phyloP scores from a whole-genome alignment of 352 stramenopile genomes.

The Globisporangium radiosum region DNA sequence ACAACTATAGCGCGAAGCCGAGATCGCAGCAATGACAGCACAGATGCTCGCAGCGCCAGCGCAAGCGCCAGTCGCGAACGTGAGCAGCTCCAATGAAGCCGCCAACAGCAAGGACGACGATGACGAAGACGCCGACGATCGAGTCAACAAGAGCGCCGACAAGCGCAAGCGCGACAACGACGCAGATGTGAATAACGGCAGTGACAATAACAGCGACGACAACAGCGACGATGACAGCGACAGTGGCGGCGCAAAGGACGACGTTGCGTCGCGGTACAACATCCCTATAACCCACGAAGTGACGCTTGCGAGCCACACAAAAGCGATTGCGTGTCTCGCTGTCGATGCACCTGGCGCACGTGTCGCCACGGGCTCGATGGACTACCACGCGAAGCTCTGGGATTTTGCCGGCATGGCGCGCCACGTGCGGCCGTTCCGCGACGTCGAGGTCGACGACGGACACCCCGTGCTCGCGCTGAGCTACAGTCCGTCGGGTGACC shows the following conservation, averaged over 20 bases:
- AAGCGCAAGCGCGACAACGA: constrained; percentile 14
- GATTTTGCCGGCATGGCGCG: constrained; percentile 84
- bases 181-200: constrained; percentile 2
- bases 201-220: constrained; percentile 9
- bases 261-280: constrained; percentile 60
- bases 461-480: constrained; percentile 71
- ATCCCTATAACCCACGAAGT: constrained; percentile 72
- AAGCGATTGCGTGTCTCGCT: constrained; percentile 59
- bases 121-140: constrained; percentile 25
- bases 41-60: constrained; percentile 55
- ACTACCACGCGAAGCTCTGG: constrained; percentile 84
- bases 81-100: no score
- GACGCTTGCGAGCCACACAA: constrained; percentile 44
- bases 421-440: constrained; percentile 71
- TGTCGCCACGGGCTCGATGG: constrained; percentile 72
- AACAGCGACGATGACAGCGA: constrained; percentile 26
- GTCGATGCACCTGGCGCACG: constrained; percentile 61
- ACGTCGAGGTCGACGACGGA: constrained; percentile 75
- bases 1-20: constrained; percentile 34
- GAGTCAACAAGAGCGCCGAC: constrained; percentile 22
- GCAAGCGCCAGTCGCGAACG: constrained; percentile 4
- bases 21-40: constrained; percentile 68
- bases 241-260: constrained; percentile 27
- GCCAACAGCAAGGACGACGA: constrained; percentile 2
- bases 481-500: constrained; percentile 76